phyloP scores from a whole-genome alignment of 768 basidiomycete species.

The Hydnomerulius pinastri region DNA sequence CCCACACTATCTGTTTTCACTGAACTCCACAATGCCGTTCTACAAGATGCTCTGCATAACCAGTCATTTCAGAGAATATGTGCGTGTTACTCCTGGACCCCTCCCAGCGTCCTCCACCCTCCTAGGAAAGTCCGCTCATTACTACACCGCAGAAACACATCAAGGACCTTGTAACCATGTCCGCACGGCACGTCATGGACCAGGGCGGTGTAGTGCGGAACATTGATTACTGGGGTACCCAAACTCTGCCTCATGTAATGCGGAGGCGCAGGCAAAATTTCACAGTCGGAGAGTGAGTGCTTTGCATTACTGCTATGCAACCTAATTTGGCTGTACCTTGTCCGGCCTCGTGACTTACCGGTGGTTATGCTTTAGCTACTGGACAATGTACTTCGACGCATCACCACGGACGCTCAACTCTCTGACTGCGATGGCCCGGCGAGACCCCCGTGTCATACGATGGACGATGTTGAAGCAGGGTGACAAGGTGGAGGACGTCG shows the following conservation, averaged over 20 bases:
- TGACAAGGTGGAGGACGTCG: conserved; percentile 69
- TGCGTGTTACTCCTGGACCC: conserved; percentile 35
- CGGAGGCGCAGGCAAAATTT: conserved; percentile 58
- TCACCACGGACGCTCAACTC: conserved; percentile 67
- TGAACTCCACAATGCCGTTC: conserved; percentile 70
- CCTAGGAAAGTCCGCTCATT: not conserved
- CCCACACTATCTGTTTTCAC: conserved; percentile 7
- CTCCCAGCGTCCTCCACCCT: too few species aligned
- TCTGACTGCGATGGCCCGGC: conserved; percentile 67
- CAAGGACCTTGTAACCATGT: conserved; percentile 69
- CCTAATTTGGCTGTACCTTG: too few species aligned
- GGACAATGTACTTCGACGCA: conserved; percentile 90
- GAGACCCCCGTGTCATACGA: conserved; percentile 81
- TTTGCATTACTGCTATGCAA: conserved; percentile 2
- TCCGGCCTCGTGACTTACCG: too few species aligned
- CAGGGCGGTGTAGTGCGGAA: conserved; percentile 81
- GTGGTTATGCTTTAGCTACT: conserved; percentile 57
- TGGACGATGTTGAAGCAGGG: conserved; percentile 82
- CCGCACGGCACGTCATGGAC: conserved; percentile 71
- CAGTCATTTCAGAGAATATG: conserved; percentile 73
- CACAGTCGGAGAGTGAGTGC: conserved; percentile 73
- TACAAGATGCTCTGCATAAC: conserved; percentile 88
- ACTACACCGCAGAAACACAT: conserved; percentile 59
- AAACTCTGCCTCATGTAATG: conserved; percentile 75
- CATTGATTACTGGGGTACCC: conserved; percentile 74